Evolutionary conservation across 2,329 filamentous ascomycete species (phyloP).

Genomic region (Fusarium pseudonygamai): DNA sequence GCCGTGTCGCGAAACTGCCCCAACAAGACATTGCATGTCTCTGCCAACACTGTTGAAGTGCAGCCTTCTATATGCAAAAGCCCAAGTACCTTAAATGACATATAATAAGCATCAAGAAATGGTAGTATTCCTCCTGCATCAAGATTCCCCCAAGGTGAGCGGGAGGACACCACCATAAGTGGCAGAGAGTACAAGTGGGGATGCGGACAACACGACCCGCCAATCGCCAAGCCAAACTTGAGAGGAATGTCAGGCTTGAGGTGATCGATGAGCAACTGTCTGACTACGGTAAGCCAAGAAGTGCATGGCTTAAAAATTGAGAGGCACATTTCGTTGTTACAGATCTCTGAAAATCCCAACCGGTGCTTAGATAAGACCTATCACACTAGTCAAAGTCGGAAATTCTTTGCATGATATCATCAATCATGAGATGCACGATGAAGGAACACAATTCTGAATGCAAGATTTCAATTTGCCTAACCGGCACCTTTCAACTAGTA

Average conservation of each 20-base stretch:
- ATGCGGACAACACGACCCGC: constrained; percentile 3
- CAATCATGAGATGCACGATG: constrained; percentile 2
- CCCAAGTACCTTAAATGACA: background rate
- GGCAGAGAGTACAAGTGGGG: background rate
- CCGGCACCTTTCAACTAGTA: constrained; percentile 46
- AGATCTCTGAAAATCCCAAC: background rate
- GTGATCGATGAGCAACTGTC: background rate
- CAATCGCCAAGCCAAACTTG: background rate
- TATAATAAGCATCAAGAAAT: background rate
- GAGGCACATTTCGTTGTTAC: background rate
- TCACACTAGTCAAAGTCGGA: background rate
- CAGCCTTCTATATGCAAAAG: background rate
- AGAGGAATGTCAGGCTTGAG: background rate
- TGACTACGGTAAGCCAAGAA: background rate
- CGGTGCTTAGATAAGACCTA: background rate
- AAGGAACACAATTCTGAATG: constrained; percentile 30
- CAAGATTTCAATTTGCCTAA: constrained; percentile 50
- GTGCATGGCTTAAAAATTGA: background rate
- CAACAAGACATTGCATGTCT: constrained; percentile 31
- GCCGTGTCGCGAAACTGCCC: constrained; percentile 19
- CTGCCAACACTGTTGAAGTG: background rate
- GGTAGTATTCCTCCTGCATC: constrained; percentile 24
- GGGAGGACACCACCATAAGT: background rate
- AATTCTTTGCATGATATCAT: constrained; percentile 8
- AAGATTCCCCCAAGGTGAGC: background rate